phyloP scores from a whole-genome alignment of 2,329 filamentous ascomycete species.

The Dactylellina leptospora region DNA sequence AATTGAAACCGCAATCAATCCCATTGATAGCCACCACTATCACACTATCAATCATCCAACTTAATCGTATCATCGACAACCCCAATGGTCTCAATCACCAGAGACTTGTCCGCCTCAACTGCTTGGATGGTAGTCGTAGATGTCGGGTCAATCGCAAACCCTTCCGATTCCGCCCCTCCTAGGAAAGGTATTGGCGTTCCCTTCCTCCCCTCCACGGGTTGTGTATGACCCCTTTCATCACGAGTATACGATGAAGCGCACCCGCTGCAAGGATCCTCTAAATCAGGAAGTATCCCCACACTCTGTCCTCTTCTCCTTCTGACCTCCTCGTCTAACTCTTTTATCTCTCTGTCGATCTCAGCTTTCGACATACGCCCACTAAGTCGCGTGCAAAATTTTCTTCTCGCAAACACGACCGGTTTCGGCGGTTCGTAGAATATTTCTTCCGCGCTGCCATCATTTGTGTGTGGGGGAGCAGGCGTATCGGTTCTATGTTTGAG shows the following conservation, averaged over 20 bases:
- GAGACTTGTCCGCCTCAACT: background rate
- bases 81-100: conserved; percentile 23
- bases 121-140: background rate
- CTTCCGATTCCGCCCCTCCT: conserved; percentile 21
- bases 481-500: conserved; percentile 48
- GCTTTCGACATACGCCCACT: conserved; percentile 39
- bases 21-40: background rate
- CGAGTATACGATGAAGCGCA: conserved; percentile 43
- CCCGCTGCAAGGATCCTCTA: conserved; percentile 40
- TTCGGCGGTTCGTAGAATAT: conserved; percentile 49
- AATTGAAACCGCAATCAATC: background rate
- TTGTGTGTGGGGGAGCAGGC: conserved; percentile 38
- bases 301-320: conserved; percentile 40
- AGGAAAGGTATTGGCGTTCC: conserved; percentile 44
- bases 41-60: background rate
- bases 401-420: conserved; percentile 28
- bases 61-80: conserved; percentile 6
- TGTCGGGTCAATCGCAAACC: background rate
- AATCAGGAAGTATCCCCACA: conserved; percentile 39
- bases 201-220: conserved; percentile 47
- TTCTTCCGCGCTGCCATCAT: conserved; percentile 6
- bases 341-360: conserved; percentile 44
- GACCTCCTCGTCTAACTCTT: conserved; percentile 48
- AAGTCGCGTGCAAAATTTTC: conserved; percentile 30
- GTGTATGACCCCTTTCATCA: conserved; percentile 46